Base-by-base conservation (phyloP, 371 early-diverging fungal species). In the Rhizopus stolonifer region DNA sequence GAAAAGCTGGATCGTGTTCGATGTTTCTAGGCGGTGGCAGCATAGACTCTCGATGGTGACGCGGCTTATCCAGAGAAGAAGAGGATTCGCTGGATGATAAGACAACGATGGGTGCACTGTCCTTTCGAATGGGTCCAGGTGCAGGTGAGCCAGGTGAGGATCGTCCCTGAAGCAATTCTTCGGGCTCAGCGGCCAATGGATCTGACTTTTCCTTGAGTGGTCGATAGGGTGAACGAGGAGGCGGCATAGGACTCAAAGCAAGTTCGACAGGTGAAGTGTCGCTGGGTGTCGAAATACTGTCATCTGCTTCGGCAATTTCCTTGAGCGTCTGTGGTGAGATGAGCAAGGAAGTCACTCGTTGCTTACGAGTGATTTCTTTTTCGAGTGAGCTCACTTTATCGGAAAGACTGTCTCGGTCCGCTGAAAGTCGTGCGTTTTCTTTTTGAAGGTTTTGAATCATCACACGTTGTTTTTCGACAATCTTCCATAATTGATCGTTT, bases 401-500 rank as follows among this genome's bases (percentile, higher is more conserved):
- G 17, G 67, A 64, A 45, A 82, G 50, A 34, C 77, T 73, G 61
- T 83, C 84, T 39, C 82, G 71, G 46, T 83, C 84, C 23, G 79
- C 60, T 14, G 77, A 64, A 38, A 80, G 46, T 51, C 76, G 67
- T 43, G 75, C 73, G 47, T 77, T 66, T 49, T 81, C 82, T 61
- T 79, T 80, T 64, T 80, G 82, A 38, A 81, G 73, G 48, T 87
- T 85, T 52, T 89, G 89, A 55, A 94, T 91, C 59, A 91, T 89
- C 54, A 76, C 66, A 54, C 92, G 74, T 70, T 93, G 94, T 52
- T 89, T 87, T 66, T 95, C 93, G 54, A 93, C 87, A 55, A 93
- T 88, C 62, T 85, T 89, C 90, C 93, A 93, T 22, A 95, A 82
- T 58, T 88, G 89, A 43, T 89, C 89, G 54, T 92, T 93, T 64